These are phyloP conservation scores for Lactarius akahatsu DNA, from an alignment of 768 basidiomycete genomes.

Conservation along the genomic window DNA sequence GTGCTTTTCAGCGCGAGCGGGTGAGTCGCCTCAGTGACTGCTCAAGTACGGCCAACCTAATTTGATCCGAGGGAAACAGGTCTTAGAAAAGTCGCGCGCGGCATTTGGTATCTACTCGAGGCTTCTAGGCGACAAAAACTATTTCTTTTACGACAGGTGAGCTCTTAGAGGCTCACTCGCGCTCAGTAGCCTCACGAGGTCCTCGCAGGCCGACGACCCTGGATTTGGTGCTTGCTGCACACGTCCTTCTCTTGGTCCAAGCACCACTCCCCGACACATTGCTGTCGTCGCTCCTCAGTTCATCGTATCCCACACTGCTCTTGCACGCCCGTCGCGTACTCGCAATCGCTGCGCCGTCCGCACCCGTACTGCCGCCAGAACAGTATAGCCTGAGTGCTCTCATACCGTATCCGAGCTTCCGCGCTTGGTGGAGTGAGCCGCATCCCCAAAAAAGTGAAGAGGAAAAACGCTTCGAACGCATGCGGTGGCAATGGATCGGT, in stretches of 20 bases:
- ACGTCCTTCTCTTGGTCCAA: slow-evolving; percentile 57
- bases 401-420: slow-evolving; percentile 23
- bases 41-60: slow-evolving; percentile 4
- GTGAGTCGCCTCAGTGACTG: slow-evolving; percentile 37
- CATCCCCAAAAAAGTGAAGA: slow-evolving; percentile 38
- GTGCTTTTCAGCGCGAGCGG: slow-evolving; percentile 65
- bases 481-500: slow-evolving; percentile 55
- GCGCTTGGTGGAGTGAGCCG: slow-evolving; percentile 36
- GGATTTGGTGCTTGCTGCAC: slow-evolving; percentile 67
- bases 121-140: slow-evolving; percentile 50
- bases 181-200: slow-evolving; percentile 4
- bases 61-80: slow-evolving; percentile 38
- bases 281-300: slow-evolving; percentile 51
- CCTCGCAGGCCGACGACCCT: slow-evolving; percentile 54
- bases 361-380: slow-evolving; percentile 31
- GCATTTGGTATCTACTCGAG: slow-evolving; percentile 58
- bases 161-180: not conserved
- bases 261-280: slow-evolving; percentile 63
- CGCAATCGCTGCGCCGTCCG: slow-evolving; percentile 34
- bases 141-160: slow-evolving; percentile 53
- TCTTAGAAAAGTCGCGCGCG: slow-evolving; percentile 56
- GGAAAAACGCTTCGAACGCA: slow-evolving; percentile 47
- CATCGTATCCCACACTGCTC: slow-evolving; percentile 56
- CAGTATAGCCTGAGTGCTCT: slow-evolving; percentile 40
- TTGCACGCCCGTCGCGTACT: slow-evolving; percentile 57